Base-by-base conservation (phyloP, 768 basidiomycete species). In the Polyporus arcularius region DNA sequence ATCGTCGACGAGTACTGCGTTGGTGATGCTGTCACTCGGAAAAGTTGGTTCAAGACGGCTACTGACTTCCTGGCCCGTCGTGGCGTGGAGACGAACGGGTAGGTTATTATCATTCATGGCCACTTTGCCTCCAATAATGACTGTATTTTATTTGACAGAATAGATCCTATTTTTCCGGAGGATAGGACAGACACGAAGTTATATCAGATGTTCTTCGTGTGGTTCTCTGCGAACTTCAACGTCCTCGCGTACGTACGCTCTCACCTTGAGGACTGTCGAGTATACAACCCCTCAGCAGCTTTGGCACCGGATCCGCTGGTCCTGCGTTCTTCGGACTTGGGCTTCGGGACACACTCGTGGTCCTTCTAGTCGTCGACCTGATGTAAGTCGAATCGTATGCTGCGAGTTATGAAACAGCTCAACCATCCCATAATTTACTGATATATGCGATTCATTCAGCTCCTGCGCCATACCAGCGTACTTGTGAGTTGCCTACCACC, bases 191-290 rank as follows among this genome's bases (percentile, higher is more conserved):
- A 89, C 65, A 80, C 74, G n/a, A 81, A 82, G 48, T 79, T 83
- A 52, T 83, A 82, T 66, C 86, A 89, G 61, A 72, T 88, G 65
- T 89, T 89, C 75, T 86, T 86, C 66, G 77, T 89, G 4, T 89
- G 88, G 88, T 86, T 89, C 66, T 84, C 88, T 8, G 79, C 83
- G 57, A 88, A 87, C 68, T 80, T 87, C 71, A 88, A 88, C 65
- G 81, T 89, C 28, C 74, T 87, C 15, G 79, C 79, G 73, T 87
- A 35, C 30, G 79, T 70, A n/a, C 5, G 12, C 6, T 47, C 3
- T 4, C 2, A 30, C 16, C n/a, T 41, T 35, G 10, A 10, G 39
- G 9, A 15, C 39, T 45, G 18, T 35, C 32, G 32, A 35, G 32
- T 35, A 4, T 4, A 35, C 3, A 40, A 32, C n/a, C 10, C 18